phyloP scores from a whole-genome alignment of 1,284 basidiomycete genomes.

The Malassezia arunalokei region DNA sequence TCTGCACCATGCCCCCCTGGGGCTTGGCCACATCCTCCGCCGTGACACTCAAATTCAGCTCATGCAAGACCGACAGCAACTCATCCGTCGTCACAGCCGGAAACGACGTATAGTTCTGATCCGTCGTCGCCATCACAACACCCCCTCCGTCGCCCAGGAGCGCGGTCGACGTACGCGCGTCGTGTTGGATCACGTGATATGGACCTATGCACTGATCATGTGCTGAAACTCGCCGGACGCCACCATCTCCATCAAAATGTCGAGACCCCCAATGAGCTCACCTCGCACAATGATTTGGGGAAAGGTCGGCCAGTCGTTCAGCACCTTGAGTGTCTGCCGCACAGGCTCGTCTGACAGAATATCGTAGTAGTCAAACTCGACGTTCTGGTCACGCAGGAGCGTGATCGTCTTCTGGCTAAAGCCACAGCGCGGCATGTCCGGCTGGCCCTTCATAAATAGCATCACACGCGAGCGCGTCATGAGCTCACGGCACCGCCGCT shows the following conservation, averaged over 20 bases:
- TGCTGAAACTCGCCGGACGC: conserved; percentile 57
- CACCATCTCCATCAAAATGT: conserved; percentile 48
- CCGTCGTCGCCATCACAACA: conserved; percentile 4
- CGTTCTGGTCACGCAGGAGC: conserved; percentile 54
- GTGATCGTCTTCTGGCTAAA: conserved; percentile 62
- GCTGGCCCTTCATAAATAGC: conserved; percentile 95
- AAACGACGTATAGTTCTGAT: conserved; percentile 37
- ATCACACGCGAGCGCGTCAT: conserved; percentile 62
- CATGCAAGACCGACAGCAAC: conserved; percentile 28
- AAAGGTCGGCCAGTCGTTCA: conserved; percentile 69
- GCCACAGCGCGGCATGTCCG: conserved; percentile 60
- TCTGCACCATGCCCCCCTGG: conserved; percentile 24
- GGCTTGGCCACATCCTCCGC: conserved; percentile 34
- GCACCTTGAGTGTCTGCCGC: conserved; percentile 67
- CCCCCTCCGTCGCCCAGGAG: not conserved
- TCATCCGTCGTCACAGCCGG: conserved; percentile 32
- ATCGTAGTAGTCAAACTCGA: conserved; percentile 62
- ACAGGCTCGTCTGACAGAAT: conserved; percentile 63
- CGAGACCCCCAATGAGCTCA: conserved; percentile 60
- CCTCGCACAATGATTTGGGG: conserved; percentile 58
- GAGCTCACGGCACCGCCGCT: conserved; percentile 54
- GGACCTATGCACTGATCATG: conserved; percentile 45
- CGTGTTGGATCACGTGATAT: not conserved
- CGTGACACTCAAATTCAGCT: conserved; percentile 28
- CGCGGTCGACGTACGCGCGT: not conserved